Percentiles rank a stretch among this genome's conserved stretches.
phyloP scores from a whole-genome alignment of 75 land plant species.

The Gnetum montanum region DNA sequence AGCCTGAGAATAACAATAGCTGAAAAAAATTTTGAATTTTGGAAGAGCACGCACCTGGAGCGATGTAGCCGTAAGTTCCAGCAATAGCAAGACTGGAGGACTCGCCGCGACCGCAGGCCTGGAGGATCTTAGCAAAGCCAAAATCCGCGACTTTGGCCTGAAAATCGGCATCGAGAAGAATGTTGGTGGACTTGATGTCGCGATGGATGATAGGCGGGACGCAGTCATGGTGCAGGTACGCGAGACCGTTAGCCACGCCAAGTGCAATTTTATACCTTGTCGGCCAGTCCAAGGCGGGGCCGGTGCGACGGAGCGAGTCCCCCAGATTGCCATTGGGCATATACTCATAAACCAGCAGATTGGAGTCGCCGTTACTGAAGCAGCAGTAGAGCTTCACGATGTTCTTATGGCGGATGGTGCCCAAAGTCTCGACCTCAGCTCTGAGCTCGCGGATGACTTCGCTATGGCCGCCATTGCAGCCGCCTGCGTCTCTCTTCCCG shows the following conservation, averaged over 20 bases:
- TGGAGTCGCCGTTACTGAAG: conserved; percentile 51
- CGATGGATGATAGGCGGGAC: conserved; percentile 67
- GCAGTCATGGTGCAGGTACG: conserved; percentile 85
- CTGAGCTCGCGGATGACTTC: conserved; percentile 18
- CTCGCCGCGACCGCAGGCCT: conserved; percentile 43
- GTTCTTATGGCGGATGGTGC: conserved; percentile 75
- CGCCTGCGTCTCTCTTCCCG: conserved; percentile 9
- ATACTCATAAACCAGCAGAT: conserved; percentile 77
- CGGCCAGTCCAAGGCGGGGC: conserved; percentile 48
- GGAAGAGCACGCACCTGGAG: conserved; percentile 63
- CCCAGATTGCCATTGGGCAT: conserved; percentile 88
- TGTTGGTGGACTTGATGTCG: conserved; percentile 82
- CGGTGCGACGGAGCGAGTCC: conserved; percentile 52
- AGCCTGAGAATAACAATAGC: neutral
- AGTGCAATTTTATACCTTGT: conserved; percentile 57
- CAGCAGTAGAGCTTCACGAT: conserved; percentile 77
- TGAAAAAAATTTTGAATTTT: neutral
- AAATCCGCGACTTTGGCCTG: conserved; percentile 85
- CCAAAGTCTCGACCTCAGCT: conserved; percentile 74
- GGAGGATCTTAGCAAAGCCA: conserved; percentile 82
- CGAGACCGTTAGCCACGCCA: conserved; percentile 71
- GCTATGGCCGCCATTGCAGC: neutral
- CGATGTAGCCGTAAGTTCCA: conserved; percentile 78
- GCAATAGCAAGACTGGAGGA: conserved; percentile 44
- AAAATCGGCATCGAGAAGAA: conserved; percentile 54